phyloP scores from a whole-genome alignment of 768 basidiomycete genomes.

The Leucosporidium creatinivorum region DNA sequence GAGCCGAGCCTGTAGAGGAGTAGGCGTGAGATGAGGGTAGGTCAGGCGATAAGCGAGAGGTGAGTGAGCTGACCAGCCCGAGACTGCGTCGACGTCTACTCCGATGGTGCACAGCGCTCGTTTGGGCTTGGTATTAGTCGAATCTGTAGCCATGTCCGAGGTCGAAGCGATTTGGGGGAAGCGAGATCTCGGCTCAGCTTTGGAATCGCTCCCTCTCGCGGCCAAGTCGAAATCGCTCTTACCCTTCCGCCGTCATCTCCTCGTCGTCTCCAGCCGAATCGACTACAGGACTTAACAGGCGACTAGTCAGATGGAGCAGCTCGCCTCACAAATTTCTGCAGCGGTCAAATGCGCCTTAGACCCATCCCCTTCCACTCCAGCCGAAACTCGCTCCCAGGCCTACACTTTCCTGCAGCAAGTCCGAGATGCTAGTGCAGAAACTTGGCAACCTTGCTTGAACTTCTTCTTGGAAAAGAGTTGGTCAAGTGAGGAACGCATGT shows the following conservation, averaged over 20 bases:
- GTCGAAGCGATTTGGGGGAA: too few relatives aligned
- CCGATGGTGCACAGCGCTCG: neutral
- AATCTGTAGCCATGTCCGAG: neutral
- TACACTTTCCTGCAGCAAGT: slow-evolving; percentile 35
- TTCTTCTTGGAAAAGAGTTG: slow-evolving; percentile 30
- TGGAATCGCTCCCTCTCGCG: too few relatives aligned
- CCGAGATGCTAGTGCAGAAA: slow-evolving; percentile 20
- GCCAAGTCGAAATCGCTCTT: too few relatives aligned
- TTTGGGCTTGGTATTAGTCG: neutral
- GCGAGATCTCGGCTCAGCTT: too few relatives aligned
- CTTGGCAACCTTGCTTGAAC: slow-evolving; percentile 33
- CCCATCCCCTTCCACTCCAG: slow-evolving; percentile 1
- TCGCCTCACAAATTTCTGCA: slow-evolving; percentile 1
- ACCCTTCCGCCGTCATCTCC: too few relatives aligned
- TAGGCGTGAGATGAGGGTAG: neutral
- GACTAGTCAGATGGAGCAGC: slow-evolving; percentile 6
- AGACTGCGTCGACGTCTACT: slow-evolving; percentile 63
- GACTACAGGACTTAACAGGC: neutral
- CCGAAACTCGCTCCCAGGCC: slow-evolving; percentile 21
- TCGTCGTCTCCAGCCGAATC: too few relatives aligned
- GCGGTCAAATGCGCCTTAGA: slow-evolving; percentile 11
- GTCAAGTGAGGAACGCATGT: slow-evolving; percentile 34
- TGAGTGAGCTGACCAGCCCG: slow-evolving; percentile 53
- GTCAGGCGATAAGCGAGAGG: neutral
- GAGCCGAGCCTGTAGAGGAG: slow-evolving; percentile 53